Conservation (phyloP, 2,329 filamentous ascomycete species). For the Verticillium albo-atrum region DNA sequence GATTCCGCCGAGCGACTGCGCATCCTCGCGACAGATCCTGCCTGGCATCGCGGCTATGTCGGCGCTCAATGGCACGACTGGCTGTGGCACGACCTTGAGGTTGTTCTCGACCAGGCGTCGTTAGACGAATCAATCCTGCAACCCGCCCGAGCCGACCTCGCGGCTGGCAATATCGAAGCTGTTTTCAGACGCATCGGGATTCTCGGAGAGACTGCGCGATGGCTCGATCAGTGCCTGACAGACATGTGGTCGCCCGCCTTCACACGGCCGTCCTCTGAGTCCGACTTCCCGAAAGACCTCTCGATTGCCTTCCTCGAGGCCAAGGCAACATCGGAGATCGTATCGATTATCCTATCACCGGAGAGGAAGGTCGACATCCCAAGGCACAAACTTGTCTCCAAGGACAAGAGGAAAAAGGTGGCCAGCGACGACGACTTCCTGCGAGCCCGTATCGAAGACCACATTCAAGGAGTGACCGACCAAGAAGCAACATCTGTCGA, state of each 20-base stretch:
- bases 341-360: not conserved
- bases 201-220: slow-evolving; percentile 9
- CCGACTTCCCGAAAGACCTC: not conserved
- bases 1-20: slow-evolving; percentile 20
- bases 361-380: not conserved
- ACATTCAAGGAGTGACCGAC: not conserved
- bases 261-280: slow-evolving; percentile 1
- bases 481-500: not conserved
- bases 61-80: slow-evolving; percentile 12
- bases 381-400: not conserved
- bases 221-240: slow-evolving; percentile 8
- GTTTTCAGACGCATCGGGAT: slow-evolving; percentile 7
- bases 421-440: not conserved
- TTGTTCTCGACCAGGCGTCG: slow-evolving; percentile 10
- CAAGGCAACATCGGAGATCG: not conserved
- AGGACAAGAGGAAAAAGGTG: not conserved
- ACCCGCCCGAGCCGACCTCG: slow-evolving; percentile 1
- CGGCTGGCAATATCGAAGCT: slow-evolving; percentile 6
- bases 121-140: slow-evolving; percentile 5
- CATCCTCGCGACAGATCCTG: slow-evolving; percentile 13
- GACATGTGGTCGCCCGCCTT: slow-evolving; percentile 10
- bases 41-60: slow-evolving; percentile 11
- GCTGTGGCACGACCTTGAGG: slow-evolving; percentile 11
- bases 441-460: not conserved
- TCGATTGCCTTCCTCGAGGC: not conserved